Conservation (phyloP, 257 asterid genomes). For the Thymus quinquecostatus region DNA sequence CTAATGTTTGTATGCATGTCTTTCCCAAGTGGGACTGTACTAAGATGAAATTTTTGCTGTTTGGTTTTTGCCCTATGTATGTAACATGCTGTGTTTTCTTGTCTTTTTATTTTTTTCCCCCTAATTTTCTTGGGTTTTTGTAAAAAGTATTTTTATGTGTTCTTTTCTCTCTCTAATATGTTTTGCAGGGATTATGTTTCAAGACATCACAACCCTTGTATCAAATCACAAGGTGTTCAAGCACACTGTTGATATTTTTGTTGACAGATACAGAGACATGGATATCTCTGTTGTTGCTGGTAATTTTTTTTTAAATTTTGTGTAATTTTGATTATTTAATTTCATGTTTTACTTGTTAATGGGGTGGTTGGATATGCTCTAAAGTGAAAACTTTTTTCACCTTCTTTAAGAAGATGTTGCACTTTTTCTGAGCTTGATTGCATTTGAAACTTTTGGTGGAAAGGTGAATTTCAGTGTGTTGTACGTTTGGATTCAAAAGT, state of each 20-base stretch:
- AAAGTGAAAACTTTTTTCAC: slow-evolving; percentile 6
- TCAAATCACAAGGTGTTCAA: slow-evolving; percentile 77
- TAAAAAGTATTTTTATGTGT: not conserved
- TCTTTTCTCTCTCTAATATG: not conserved
- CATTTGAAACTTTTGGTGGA: slow-evolving; percentile 1
- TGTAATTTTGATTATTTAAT: not conserved
- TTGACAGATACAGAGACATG: slow-evolving; percentile 83
- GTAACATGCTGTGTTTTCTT: slow-evolving; percentile 7
- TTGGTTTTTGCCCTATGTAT: slow-evolving; percentile 21
- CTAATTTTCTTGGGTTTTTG: not conserved
- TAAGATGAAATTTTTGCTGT: slow-evolving; percentile 18
- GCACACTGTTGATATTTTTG: slow-evolving; percentile 81
- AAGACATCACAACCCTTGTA: slow-evolving; percentile 84
- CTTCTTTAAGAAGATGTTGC: slow-evolving; percentile 8
- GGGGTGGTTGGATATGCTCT: slow-evolving; percentile 21
- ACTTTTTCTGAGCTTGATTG: slow-evolving; percentile 11
- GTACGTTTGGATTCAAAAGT: slow-evolving; percentile 16
- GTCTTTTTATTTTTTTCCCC: not conserved
- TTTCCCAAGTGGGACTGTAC: not conserved
- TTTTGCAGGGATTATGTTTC: slow-evolving; percentile 86
- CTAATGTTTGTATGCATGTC: slow-evolving; percentile 27
- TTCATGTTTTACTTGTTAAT: slow-evolving; percentile 22
- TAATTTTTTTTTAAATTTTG: slow-evolving; percentile 30
- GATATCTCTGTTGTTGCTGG: slow-evolving; percentile 93
- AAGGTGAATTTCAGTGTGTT: slow-evolving; percentile 4